A percentile compares a stretch with the other conserved stretches of the same genome.
These are phyloP conservation scores for Rhododendron kiyosumense DNA, from an alignment of 148 eudicot species.

Conservation along the genomic window DNA sequence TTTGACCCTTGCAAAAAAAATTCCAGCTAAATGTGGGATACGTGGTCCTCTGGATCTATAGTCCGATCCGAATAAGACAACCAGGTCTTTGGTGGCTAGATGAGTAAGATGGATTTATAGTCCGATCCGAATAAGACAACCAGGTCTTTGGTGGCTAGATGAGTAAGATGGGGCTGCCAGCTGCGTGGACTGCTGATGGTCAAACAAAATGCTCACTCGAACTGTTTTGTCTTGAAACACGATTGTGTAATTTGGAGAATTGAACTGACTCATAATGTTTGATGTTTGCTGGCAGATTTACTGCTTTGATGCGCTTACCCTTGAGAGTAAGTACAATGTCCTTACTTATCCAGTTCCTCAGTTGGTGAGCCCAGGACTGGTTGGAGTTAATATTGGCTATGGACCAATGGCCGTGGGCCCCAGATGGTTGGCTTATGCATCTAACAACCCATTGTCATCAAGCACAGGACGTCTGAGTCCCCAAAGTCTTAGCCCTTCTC, in stretches of 20 bases:
- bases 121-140: background rate
- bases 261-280: constrained; percentile 1
- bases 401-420: constrained; percentile 97
- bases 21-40: background rate
- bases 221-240: background rate
- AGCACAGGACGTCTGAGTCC: constrained; percentile 90
- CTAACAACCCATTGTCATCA: constrained; percentile 65
- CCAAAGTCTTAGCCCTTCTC: constrained; percentile 73
- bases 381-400: constrained; percentile 73
- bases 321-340: constrained; percentile 88
- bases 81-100: background rate
- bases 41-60: background rate
- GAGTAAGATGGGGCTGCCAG: background rate
- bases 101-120: background rate
- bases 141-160: background rate
- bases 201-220: background rate
- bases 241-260: background rate
- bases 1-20: background rate
- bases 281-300: constrained; percentile 59
- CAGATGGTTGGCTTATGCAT: constrained; percentile 95
- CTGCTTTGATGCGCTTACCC: constrained; percentile 85
- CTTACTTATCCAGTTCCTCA: constrained; percentile 92
- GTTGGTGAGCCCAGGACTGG: constrained; percentile 53
- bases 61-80: background rate
- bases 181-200: background rate